Base-by-base conservation (phyloP, 1,284 basidiomycete genomes). In the Moniliophthora roreri region DNA sequence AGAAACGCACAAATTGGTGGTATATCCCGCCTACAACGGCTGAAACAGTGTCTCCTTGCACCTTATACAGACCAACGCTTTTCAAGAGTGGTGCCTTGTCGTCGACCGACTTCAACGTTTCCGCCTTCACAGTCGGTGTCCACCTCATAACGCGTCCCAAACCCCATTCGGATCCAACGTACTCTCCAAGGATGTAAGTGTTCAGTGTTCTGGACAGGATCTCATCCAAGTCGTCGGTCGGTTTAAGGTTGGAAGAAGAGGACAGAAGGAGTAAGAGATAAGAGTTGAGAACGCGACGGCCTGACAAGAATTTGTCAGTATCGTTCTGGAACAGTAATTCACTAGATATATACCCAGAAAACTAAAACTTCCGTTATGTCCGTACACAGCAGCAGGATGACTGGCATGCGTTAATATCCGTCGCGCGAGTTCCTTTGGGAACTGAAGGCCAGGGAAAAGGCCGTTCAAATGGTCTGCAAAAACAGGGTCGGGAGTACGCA, bases 1-100 rank as follows among this genome's bases (percentile, higher is more conserved):
- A 46, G 28, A 45, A 13, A 81, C 87, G 60, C 62, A 91, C 89
- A 66, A 85, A 89, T 73, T 92, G 87, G 61, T 87, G 81, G 63
- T 82, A 90, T 10, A 91, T 78, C 1, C 84, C 88, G 23, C 89
- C 89, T 32, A 91, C 67, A n/a, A 91, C 74, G 1, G 87, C 89
- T 58, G 87, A 81, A 2, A 91, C 86, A 0, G 84, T 77, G 50
- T 87, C 83, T 5, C 90, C 89, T 62, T 87, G 80, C 23, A 91
- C 81, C 63, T 91, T 91, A 63, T 86, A 87, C 57, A 91, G 64
- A 2, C 89, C 89, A 0, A 85, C 78, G 49, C 76, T 76, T 57
- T 69, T 69, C 50, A 79, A 63, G 9, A 77, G 64, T 10, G 63
- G 62, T 24, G 60, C 53, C 48, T 66, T 65, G 40, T 67, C 63